Conservation (phyloP, 2,329 filamentous ascomycete species). For the Ceratocystis smalleyi region DNA sequence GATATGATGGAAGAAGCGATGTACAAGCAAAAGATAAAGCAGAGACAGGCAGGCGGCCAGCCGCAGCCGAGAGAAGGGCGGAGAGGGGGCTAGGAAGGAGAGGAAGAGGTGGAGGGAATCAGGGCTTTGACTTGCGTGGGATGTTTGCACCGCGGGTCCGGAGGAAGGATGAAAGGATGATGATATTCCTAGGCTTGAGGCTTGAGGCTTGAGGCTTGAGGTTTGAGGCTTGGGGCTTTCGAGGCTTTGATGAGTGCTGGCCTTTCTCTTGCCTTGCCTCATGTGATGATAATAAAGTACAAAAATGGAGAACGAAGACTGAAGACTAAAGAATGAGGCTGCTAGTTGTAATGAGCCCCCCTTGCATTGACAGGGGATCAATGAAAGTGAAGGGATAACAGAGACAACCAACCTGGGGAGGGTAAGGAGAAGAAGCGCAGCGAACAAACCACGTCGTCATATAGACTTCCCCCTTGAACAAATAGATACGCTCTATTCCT, state of each 20-base stretch:
- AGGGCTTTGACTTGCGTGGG: background rate
- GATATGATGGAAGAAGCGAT: background rate
- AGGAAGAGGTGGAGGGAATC: background rate
- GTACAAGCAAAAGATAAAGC: background rate
- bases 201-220: background rate
- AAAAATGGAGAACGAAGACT: no score
- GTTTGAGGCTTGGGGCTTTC: background rate
- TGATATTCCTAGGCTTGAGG: background rate
- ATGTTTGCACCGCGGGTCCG: background rate
- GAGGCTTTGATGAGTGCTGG: no score
- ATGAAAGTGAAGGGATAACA: background rate
- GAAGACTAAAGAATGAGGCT: background rate
- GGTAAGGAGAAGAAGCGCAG: background rate
- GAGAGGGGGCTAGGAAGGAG: background rate
- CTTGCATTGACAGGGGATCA: background rate
- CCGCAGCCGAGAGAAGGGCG: no score
- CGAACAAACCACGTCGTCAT: conserved; percentile 3
- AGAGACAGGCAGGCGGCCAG: background rate
- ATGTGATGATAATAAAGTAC: no score
- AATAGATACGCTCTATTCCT: background rate
- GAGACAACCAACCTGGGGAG: background rate
- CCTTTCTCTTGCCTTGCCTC: no score
- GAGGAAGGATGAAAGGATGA: background rate
- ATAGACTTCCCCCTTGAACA: background rate
- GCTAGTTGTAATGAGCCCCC: background rate